Evolutionary conservation across 108 stramenopile genomes (phyloP), one percentile per base, ranked within the genome.

Genomic region (Conticribra guillardii): DNA sequence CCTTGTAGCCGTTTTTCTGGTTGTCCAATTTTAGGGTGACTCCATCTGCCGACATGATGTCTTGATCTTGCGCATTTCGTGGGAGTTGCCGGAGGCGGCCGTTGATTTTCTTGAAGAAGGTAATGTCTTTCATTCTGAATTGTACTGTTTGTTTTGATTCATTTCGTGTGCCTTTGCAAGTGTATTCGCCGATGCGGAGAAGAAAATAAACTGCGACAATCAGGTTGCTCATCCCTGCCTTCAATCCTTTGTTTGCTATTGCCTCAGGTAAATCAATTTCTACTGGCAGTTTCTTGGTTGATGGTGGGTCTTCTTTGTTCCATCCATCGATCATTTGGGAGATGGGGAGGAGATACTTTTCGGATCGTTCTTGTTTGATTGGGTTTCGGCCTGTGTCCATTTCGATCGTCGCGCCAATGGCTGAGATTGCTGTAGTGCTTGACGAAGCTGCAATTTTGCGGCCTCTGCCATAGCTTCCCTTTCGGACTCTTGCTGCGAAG

Each of bases 21-120:
- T 60, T 60, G 37, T 60, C 60, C 16, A 60, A 45, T 60, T 60
- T 55, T 32, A 54, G 22, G 14, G 66, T 55, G 5, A 54, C 66
- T 2, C 30, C 18, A 24, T 44, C 21, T 14, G 26, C 53, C 37
- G 15, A 22, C 41, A 52, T 31, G 34, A 45, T 44, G 18, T 52
- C 17, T n/a, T 54, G 2, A 15, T 29, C 37, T 4, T 53, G 51
- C 15, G 66, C 66, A 21, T 27, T 45, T 5, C 54, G 54, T 7
- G 54, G 53, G 11, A 67, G 53, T 16, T 22, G n/a, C 5, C 54
- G 23, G 9, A 54, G 33, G 7, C 34, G 16, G 3, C 66, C 33
- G 8, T 22, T 30, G 17, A 19, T 31, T n/a, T 28, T 55, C 22
- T 52, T 26, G 47, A 65, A 65, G 31, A 65, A 53, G 2, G 29